Conservation (phyloP, 2,329 filamentous ascomycete genomes). For the Xylariaceae sp. region DNA sequence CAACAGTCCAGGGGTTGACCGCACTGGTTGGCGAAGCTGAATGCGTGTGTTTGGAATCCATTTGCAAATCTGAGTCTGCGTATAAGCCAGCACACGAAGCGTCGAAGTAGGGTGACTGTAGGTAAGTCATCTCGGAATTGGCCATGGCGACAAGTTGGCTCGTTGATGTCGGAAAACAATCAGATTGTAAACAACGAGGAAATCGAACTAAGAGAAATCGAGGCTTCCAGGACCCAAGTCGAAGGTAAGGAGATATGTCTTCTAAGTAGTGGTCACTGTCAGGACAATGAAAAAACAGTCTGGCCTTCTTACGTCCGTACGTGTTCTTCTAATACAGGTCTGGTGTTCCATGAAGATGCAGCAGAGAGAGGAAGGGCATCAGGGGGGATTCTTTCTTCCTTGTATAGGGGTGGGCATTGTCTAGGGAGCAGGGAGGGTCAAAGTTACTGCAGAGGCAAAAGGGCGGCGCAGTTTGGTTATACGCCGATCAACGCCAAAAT, state of each 20-base stretch:
- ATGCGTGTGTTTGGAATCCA: conserved; percentile 28
- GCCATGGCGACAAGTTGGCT: background rate
- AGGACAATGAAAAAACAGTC: background rate
- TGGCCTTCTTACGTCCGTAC: background rate
- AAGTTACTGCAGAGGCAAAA: conserved; percentile 9
- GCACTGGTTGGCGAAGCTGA: conserved; percentile 17
- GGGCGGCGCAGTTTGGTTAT: conserved; percentile 9
- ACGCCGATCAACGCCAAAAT: conserved; percentile 8
- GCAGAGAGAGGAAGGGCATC: background rate
- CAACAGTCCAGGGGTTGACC: conserved; percentile 21
- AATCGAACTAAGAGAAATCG: background rate
- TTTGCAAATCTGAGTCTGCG: conserved; percentile 16
- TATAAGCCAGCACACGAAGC: conserved; percentile 19
- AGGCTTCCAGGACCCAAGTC: background rate
- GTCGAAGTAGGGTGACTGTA: conserved; percentile 4
- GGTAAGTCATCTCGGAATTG: conserved; percentile 14
- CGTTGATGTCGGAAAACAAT: background rate
- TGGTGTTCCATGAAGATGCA: background rate
- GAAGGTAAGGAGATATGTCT: background rate
- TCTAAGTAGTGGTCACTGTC: background rate
- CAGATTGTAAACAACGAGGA: background rate
- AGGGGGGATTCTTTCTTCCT: conserved; percentile 12
- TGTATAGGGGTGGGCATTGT: conserved; percentile 12
- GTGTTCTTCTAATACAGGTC: background rate
- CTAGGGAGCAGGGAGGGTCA: background rate